Conservation (phyloP, 2,329 filamentous ascomycete genomes). For the Fusarium sp. region DNA sequence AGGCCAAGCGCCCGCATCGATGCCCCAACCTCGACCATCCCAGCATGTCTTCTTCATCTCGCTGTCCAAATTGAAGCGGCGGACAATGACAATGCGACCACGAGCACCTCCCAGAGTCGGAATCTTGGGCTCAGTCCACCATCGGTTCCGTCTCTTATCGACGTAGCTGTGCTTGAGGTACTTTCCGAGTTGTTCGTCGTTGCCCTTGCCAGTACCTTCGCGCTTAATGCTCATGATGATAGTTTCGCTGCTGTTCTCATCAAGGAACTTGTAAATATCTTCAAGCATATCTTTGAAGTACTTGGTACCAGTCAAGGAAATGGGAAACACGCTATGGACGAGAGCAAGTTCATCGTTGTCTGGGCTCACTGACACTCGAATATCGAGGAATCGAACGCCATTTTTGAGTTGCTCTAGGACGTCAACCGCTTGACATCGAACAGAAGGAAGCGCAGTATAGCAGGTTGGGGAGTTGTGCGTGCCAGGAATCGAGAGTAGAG, state of each 20-base stretch:
- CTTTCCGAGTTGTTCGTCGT: slow-evolving; percentile 81
- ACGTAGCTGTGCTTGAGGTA: slow-evolving; percentile 82
- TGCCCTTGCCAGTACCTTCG: slow-evolving; percentile 85
- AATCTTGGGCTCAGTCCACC: slow-evolving; percentile 83
- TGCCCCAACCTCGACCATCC: slow-evolving; percentile 65
- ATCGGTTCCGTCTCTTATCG: slow-evolving; percentile 66
- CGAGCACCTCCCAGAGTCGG: slow-evolving; percentile 83
- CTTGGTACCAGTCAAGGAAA: slow-evolving; percentile 84
- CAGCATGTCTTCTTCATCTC: slow-evolving; percentile 62
- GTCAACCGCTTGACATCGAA: slow-evolving; percentile 88
- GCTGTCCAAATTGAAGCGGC: slow-evolving; percentile 79
- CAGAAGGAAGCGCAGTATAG: slow-evolving; percentile 87
- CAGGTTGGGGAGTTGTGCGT: slow-evolving; percentile 95
- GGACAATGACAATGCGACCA: slow-evolving; percentile 85
- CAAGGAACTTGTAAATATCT: slow-evolving; percentile 80
- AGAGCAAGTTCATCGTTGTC: slow-evolving; percentile 78
- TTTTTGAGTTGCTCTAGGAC: slow-evolving; percentile 84
- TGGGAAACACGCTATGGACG: slow-evolving; percentile 90
- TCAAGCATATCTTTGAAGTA: slow-evolving; percentile 80
- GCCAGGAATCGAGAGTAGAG: slow-evolving; percentile 88
- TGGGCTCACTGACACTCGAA: slow-evolving; percentile 73
- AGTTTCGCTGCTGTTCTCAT: slow-evolving; percentile 81
- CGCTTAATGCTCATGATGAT: slow-evolving; percentile 91
- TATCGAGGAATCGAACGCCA: slow-evolving; percentile 93
- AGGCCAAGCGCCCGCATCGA: slow-evolving; percentile 79